These are phyloP conservation scores for Botrytis pseudocinerea DNA, from an alignment of 2,329 filamentous ascomycete species.

Conservation along the genomic window DNA sequence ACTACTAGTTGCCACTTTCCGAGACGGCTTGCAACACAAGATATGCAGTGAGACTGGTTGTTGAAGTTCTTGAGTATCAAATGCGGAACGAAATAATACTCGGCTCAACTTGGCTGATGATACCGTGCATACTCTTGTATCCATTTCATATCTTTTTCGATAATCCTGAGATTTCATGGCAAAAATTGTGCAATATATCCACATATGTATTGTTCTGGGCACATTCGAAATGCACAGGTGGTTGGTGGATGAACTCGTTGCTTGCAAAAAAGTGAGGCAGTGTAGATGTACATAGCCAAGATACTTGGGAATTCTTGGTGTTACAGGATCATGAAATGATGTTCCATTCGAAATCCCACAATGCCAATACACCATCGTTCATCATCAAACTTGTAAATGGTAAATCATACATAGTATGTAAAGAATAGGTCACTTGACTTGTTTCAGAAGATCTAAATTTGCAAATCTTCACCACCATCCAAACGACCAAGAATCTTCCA, in stretches of 20 bases:
- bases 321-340: constrained; percentile 9
- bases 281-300: constrained; percentile 16
- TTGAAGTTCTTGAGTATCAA: constrained; percentile 4
- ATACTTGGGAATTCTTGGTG: constrained; percentile 19
- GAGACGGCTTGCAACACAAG: not conserved
- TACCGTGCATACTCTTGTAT: constrained; percentile 7
- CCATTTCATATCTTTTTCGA: not conserved
- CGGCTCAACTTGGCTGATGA: constrained; percentile 3
- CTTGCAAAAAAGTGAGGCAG: constrained; percentile 1
- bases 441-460: constrained; percentile 18
- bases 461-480: not conserved
- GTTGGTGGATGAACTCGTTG: constrained; percentile 15
- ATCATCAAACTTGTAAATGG: not conserved
- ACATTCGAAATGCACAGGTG: not conserved
- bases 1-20: not conserved
- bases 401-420: not conserved
- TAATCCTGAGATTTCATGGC: not conserved
- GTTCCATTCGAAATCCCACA: not conserved
- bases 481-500: not conserved
- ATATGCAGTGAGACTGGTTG: constrained; percentile 15
- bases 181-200: constrained; percentile 3
- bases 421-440: constrained; percentile 15
- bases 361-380: not conserved
- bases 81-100: not conserved
- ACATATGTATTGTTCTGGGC: constrained; percentile 3